Conservation (phyloP, 176 grass and related monocot species). For the Pontederia paniculata region DNA sequence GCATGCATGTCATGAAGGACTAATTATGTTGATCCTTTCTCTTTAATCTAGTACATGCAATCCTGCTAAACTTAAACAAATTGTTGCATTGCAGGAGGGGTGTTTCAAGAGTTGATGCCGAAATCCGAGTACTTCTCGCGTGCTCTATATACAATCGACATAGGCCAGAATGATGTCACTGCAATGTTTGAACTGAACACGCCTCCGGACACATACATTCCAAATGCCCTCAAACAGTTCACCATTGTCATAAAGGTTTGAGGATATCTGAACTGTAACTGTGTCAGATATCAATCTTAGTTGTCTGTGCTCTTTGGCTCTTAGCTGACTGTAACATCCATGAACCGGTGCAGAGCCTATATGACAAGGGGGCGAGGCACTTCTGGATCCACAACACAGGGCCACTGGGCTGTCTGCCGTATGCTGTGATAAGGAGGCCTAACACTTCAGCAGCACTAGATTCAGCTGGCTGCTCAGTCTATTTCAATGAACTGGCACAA, state of each 20-base stretch:
- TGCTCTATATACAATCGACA: slow-evolving; percentile 90
- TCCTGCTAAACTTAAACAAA: not conserved
- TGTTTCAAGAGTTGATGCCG: slow-evolving; percentile 52
- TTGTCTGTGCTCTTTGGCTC: too few relatives aligned
- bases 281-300: not conserved
- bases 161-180: slow-evolving; percentile 90
- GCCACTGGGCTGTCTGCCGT: slow-evolving; percentile 78
- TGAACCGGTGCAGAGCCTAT: slow-evolving; percentile 40
- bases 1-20: too few relatives aligned
- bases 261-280: not conserved
- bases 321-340: not conserved
- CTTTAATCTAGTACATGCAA: too few relatives aligned
- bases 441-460: slow-evolving; percentile 24
- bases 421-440: slow-evolving; percentile 33
- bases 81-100: not conserved
- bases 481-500: slow-evolving; percentile 59
- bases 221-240: slow-evolving; percentile 65
- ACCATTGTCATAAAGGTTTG: slow-evolving; percentile 49
- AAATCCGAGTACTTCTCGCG: slow-evolving; percentile 70
- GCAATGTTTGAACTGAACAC: slow-evolving; percentile 44
- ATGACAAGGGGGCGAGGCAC: slow-evolving; percentile 41
- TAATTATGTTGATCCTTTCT: too few relatives aligned
- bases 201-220: slow-evolving; percentile 35
- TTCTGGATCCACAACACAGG: slow-evolving; percentile 98
- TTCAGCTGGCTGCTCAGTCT: slow-evolving; percentile 34